A percentile compares a stretch with the other conserved stretches of the same genome.
phyloP scores from a whole-genome alignment of 805 yeast genomes.

The Saccharomyces paradoxus region DNA sequence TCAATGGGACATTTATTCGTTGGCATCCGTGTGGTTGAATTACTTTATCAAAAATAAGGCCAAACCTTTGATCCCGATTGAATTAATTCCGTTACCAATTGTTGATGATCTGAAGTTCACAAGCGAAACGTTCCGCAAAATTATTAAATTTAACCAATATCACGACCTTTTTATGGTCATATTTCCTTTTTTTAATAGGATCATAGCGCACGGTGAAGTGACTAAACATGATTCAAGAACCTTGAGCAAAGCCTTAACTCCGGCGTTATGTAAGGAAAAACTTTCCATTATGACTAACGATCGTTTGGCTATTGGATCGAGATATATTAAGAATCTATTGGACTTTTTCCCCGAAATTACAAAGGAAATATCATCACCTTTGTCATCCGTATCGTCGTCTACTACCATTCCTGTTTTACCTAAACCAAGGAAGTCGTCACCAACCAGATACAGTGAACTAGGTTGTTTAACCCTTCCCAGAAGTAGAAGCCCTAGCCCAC shows the following conservation, averaged over 20 bases:
- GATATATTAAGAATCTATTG: conserved; percentile 47
- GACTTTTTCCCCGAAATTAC: conserved; percentile 40
- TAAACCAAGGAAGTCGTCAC: conserved; percentile 23
- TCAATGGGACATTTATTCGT: conserved; percentile 50
- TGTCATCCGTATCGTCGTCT: background rate
- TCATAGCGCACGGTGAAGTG: conserved; percentile 29
- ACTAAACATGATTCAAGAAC: conserved; percentile 38
- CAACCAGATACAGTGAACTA: conserved; percentile 12
- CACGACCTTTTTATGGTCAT: conserved; percentile 33
- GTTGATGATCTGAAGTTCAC: conserved; percentile 42
- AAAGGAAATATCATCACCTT: conserved; percentile 2
- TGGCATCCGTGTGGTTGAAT: conserved; percentile 37
- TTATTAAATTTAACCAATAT: conserved; percentile 29
- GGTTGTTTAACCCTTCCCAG: background rate
- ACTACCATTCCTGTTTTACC: conserved; percentile 17
- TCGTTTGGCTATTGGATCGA: conserved; percentile 40
- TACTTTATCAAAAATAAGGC: conserved; percentile 45
- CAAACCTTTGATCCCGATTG: conserved; percentile 44
- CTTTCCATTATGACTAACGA: conserved; percentile 38
- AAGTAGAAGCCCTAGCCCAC: conserved; percentile 8
- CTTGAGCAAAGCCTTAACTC: conserved; percentile 40
- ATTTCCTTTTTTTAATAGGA: conserved; percentile 39
- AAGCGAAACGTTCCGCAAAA: conserved; percentile 27
- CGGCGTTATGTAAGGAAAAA: conserved; percentile 49
- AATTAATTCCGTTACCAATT: conserved; percentile 45